Percentiles rank a stretch among this genome's conserved stretches.
These are phyloP conservation scores for Spathaspora arborariae DNA, from an alignment of 805 yeast species.

Conservation along the genomic window DNA sequence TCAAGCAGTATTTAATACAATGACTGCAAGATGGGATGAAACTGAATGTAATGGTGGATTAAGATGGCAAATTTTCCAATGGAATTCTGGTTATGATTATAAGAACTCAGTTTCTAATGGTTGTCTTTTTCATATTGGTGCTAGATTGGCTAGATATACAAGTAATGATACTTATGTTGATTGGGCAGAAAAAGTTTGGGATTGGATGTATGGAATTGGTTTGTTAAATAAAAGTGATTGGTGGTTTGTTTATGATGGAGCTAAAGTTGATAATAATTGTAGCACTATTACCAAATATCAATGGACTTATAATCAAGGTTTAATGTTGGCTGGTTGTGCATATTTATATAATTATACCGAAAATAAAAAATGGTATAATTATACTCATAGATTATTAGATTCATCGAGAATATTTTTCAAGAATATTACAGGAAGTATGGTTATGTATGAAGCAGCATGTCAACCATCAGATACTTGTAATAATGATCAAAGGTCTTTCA, in stretches of 20 bases:
- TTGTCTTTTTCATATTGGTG: constrained; percentile 41
- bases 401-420: constrained; percentile 58
- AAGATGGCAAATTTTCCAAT: constrained; percentile 47
- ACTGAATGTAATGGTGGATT: constrained; percentile 39
- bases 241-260: constrained; percentile 73
- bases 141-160: constrained; percentile 42
- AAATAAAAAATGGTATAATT: constrained; percentile 60
- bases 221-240: constrained; percentile 44
- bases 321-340: constrained; percentile 76
- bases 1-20: constrained; percentile 43
- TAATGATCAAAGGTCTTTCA: constrained; percentile 89
- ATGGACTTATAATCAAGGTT: constrained; percentile 88
- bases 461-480: constrained; percentile 64
- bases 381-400: constrained; percentile 52
- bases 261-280: constrained; percentile 58
- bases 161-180: constrained; percentile 36
- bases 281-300: constrained; percentile 51
- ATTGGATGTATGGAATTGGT: constrained; percentile 38
- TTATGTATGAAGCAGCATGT: constrained; percentile 84
- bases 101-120: constrained; percentile 45
- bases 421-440: constrained; percentile 17
- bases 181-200: constrained; percentile 41
- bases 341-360: constrained; percentile 71
- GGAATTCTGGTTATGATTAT: constrained; percentile 45
- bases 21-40: constrained; percentile 43